Percentiles rank a stretch among this genome's conserved stretches.
Conservation (phyloP, 2,329 filamentous ascomycete genomes). For the Sordariomycetes sp. region DNA sequence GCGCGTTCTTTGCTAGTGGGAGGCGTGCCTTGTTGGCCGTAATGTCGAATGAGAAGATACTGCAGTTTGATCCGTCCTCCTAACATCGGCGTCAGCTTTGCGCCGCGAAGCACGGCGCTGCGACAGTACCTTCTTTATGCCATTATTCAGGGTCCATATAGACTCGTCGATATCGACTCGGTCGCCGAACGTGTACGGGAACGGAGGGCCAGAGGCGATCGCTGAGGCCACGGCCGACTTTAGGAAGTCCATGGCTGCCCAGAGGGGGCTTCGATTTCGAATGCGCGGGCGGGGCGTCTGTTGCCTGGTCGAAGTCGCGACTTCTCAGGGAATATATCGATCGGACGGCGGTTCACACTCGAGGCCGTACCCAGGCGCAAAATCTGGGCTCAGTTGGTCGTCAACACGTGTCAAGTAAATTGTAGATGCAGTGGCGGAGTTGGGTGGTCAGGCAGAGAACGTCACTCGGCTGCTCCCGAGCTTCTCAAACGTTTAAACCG, state of each 20-base stretch:
- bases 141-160: conserved; percentile 95
- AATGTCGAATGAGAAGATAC: conserved; percentile 94
- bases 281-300: too few species aligned
- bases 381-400: too few species aligned
- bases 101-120: too few species aligned
- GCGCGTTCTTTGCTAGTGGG: conserved; percentile 83
- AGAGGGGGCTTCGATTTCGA: not conserved
- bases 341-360: too few species aligned
- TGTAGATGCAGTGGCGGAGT: too few species aligned
- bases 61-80: conserved; percentile 92
- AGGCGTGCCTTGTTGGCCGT: conserved; percentile 69
- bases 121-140: conserved; percentile 84
- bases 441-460: too few species aligned
- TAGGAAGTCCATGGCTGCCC: conserved; percentile 75
- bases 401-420: too few species aligned
- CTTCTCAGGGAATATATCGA: too few species aligned
- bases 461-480: too few species aligned
- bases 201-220: conserved; percentile 88
- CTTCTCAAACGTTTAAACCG: too few species aligned
- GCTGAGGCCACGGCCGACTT: conserved; percentile 96
- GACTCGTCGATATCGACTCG: conserved; percentile 86
- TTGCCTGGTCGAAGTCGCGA: too few species aligned
- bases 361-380: too few species aligned
- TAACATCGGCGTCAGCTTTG: conserved; percentile 22
- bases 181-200: conserved; percentile 89